phyloP scores from a whole-genome alignment of 2,329 filamentous ascomycete species.

The Rutstroemia sp. region DNA sequence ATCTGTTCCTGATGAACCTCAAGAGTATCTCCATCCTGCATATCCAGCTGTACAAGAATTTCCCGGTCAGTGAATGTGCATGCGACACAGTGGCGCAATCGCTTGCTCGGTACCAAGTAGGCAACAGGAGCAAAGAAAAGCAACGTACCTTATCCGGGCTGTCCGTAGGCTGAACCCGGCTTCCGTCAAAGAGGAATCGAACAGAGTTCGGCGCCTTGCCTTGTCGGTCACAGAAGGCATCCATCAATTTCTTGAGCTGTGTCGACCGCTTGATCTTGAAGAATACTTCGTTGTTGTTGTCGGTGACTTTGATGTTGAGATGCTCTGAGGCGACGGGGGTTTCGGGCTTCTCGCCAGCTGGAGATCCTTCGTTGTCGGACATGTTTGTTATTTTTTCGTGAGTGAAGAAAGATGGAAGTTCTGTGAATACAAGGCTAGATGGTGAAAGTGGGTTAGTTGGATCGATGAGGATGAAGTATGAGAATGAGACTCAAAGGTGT shows the following conservation, averaged over 20 bases:
- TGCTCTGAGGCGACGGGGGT: constrained; percentile 55
- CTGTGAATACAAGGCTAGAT: not conserved
- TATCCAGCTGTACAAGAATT: constrained; percentile 68
- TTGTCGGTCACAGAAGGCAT: constrained; percentile 93
- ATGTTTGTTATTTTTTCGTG: constrained; percentile 16
- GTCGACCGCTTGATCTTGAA: constrained; percentile 99
- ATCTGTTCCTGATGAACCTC: constrained; percentile 99
- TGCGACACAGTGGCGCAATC: constrained; percentile 1
- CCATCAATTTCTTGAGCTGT: constrained; percentile 95
- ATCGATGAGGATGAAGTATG: too few relatives aligned
- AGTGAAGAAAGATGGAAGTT: not conserved
- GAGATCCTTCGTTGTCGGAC: constrained; percentile 40
- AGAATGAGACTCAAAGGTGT: too few relatives aligned
- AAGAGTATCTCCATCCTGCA: constrained; percentile 91
- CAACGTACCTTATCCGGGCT: constrained; percentile 81
- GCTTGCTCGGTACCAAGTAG: too few relatives aligned
- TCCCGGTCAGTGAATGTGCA: not conserved
- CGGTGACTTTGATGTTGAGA: constrained; percentile 97
- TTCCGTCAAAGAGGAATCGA: constrained; percentile 93
- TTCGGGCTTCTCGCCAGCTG: constrained; percentile 31
- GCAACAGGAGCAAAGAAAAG: not conserved
- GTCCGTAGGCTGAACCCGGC: constrained; percentile 80
- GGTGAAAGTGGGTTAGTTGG: not conserved
- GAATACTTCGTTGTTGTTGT: constrained; percentile 99
- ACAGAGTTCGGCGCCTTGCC: constrained; percentile 81